Percentiles rank a stretch among this genome's conserved stretches.
Conservation (phyloP, 257 asterid species). For the Thymus quinquecostatus region DNA sequence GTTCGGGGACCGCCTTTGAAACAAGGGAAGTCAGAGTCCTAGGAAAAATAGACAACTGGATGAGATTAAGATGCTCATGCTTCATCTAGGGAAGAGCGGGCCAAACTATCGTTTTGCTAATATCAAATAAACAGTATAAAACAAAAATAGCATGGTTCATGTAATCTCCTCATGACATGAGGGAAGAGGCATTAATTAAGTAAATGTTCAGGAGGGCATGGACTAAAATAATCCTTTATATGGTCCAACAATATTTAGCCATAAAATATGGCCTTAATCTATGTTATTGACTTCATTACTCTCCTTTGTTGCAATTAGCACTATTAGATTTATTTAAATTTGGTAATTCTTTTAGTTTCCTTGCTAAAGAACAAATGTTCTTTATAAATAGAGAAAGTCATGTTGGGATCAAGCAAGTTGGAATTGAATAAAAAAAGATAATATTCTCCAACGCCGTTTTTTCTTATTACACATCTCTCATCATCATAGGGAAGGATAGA, state of each 20-base stretch:
- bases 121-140: neutral
- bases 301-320: too few relatives aligned
- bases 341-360: too few relatives aligned
- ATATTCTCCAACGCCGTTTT: too few relatives aligned
- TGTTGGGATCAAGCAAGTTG: too few relatives aligned
- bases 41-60: conserved; percentile 29
- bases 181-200: conserved; percentile 18
- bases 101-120: neutral
- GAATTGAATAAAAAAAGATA: too few relatives aligned
- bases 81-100: neutral
- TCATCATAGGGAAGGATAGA: too few relatives aligned
- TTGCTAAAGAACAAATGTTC: too few relatives aligned
- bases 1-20: conserved; percentile 97
- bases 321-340: too few relatives aligned
- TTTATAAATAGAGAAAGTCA: too few relatives aligned
- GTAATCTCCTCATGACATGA: conserved; percentile 12
- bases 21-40: conserved; percentile 99
- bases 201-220: neutral
- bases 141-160: neutral
- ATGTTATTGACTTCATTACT: too few relatives aligned
- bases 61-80: conserved; percentile 22
- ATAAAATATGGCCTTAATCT: too few relatives aligned
- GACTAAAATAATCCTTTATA: neutral
- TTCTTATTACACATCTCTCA: too few relatives aligned
- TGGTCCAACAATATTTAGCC: neutral